These are phyloP conservation scores for Anisodus acutangulus DNA, from an alignment of 257 asterid species.

Conservation along the genomic window DNA sequence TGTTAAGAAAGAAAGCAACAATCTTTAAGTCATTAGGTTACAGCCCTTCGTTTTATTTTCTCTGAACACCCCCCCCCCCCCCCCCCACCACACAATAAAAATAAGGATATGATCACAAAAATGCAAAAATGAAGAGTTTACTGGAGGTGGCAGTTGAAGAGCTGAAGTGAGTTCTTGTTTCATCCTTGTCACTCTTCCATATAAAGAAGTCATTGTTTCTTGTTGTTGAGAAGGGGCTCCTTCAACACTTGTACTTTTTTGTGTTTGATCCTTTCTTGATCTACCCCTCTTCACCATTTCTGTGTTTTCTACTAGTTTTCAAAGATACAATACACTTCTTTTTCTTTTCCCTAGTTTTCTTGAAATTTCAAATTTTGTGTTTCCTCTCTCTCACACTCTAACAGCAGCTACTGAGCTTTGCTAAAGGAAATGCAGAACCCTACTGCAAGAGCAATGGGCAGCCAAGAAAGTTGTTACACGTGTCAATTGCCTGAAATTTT, in stretches of 20 bases:
- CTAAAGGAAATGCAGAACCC: background rate
- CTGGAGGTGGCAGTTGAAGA: background rate
- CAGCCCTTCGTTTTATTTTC: background rate
- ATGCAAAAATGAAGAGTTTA: background rate
- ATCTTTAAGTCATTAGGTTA: background rate
- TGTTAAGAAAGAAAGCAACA: background rate
- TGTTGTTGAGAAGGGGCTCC: background rate
- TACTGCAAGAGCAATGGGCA: background rate
- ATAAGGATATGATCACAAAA: background rate
- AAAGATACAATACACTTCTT: background rate
- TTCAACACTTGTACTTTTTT: background rate
- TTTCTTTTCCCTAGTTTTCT: background rate
- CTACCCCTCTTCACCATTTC: constrained; percentile 23
- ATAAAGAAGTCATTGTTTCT: background rate
- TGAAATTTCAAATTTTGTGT: background rate
- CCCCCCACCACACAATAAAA: background rate
- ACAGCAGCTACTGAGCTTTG: background rate
- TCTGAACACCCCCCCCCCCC: background rate
- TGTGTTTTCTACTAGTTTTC: too few relatives aligned
- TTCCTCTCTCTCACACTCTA: background rate
- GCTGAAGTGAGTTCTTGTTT: background rate
- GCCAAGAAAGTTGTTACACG: constrained; percentile 10
- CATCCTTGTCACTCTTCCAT: background rate
- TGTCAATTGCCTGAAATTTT: background rate
- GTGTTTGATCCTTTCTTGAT: background rate